phyloP scores from a whole-genome alignment of 495 filamentous ascomycete genomes.

The Tuber aestivum region DNA sequence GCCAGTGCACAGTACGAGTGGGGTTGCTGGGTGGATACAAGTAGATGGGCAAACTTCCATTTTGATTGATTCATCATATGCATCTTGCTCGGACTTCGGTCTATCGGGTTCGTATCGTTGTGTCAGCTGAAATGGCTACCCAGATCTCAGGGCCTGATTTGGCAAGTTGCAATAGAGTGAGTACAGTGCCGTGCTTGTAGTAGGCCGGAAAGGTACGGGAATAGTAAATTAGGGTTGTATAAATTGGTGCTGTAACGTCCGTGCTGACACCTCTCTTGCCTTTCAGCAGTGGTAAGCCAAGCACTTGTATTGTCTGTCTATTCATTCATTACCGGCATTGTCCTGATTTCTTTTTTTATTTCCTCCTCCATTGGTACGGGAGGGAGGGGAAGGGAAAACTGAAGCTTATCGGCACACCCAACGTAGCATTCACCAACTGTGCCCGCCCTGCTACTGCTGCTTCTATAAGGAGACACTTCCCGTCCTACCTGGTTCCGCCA shows the following conservation, averaged over 20 bases:
- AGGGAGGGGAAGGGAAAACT: conserved; percentile 11
- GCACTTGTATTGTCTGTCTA: conserved; percentile 10
- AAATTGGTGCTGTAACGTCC: not conserved
- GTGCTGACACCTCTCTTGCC: not conserved
- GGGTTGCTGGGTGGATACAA: not conserved
- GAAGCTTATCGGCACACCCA: not conserved
- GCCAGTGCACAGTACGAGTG: too few species aligned
- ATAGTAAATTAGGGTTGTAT: conserved; percentile 1
- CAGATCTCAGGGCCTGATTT: not conserved
- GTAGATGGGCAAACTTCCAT: not conserved
- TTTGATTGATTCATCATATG: conserved; percentile 1
- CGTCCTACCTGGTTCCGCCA: not conserved
- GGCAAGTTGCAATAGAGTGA: not conserved
- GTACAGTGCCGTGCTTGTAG: too few species aligned
- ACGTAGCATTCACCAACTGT: conserved; percentile 13
- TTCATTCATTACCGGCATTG: conserved; percentile 6
- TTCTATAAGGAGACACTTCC: not conserved
- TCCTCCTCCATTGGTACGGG: conserved; percentile 3
- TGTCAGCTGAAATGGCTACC: not conserved
- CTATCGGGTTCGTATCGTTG: not conserved
- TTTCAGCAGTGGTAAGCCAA: not conserved
- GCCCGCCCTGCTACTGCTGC: conserved; percentile 13
- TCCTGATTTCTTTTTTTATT: conserved; percentile 7
- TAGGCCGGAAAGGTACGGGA: not conserved
- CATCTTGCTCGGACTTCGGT: conserved; percentile 1